Base-by-base conservation (phyloP, 2,329 filamentous ascomycete species). In the Bipolaris victoriae region DNA sequence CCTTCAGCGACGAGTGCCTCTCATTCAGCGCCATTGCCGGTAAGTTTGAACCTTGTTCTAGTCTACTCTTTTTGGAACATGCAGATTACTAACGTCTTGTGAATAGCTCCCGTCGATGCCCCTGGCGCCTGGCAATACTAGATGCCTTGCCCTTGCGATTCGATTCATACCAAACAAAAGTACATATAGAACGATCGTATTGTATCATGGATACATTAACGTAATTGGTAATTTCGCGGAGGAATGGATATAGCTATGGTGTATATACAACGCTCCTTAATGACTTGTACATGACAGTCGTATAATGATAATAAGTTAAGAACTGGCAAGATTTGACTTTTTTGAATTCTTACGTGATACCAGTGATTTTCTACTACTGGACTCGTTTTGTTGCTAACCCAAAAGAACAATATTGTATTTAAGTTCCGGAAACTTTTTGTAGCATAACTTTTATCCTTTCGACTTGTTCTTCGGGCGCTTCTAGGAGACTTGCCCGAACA, bases 111-210 rank as follows among this genome's bases (percentile, higher is more conserved):
- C n/a, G 67, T 68, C 16, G 39, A 56, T 13, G 7, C 18, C 3
- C 40, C 65, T 24, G 71, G 68, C 39, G 75, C 75, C 47, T 77
- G 74, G 74, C 64, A 77, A 63, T 77, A 77, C 61, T 74, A 73
- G 57, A 63, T 29, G 24, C 6, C 39, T 36, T 11, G 16, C 20
- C 20, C 20, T 20, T 18, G 29, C 16, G 49, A 33, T 18, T 31
- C 16, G 40, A 49, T 16, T 13, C 26, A 2, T 49, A 36, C 24
- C 7, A 2, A 35, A 48, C 15, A 20, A 49, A 37, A 48, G 35
- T 33, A 24, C 15, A 18, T 46, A 15, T 16, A 26, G 9, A 33
- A 18, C 26, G 24, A 44, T 66, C 57, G 47, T 10, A 9, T 24
- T 49, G 46, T 48, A 48, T 36, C 31, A 35, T 35, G 22, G n/a